A percentile compares a stretch with the other conserved stretches of the same genome.
These are phyloP conservation scores for Tuber brumale DNA, from an alignment of 495 filamentous ascomycete genomes.

Conservation along the genomic window DNA sequence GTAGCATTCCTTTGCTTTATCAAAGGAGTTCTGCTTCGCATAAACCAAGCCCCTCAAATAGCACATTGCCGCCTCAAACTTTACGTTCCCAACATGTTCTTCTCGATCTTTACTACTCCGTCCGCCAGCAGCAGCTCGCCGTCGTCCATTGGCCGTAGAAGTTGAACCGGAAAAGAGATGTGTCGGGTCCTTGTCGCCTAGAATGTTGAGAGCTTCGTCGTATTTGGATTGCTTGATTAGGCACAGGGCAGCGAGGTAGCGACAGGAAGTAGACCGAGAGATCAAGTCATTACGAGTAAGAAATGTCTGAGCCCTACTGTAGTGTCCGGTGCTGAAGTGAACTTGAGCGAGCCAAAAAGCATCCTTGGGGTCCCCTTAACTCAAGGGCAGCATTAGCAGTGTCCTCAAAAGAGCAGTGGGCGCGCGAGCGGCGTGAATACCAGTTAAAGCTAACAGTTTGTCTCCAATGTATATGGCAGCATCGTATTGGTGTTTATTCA, in stretches of 20 bases:
- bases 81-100: conserved; percentile 64
- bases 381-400: conserved; percentile 35
- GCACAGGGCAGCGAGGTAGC: conserved; percentile 88
- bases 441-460: conserved; percentile 88
- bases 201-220: conserved; percentile 76
- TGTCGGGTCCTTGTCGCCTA: conserved; percentile 86
- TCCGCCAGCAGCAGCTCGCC: conserved; percentile 47
- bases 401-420: background rate
- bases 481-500: conserved; percentile 90
- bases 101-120: conserved; percentile 52
- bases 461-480: conserved; percentile 94
- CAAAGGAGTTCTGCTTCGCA: conserved; percentile 95
- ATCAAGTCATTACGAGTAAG: conserved; percentile 80
- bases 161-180: conserved; percentile 64
- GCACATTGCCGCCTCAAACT: conserved; percentile 95
- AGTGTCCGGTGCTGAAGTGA: conserved; percentile 90
- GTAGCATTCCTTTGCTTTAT: conserved; percentile 95
- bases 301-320: conserved; percentile 77
- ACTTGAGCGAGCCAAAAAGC: conserved; percentile 92
- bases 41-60: conserved; percentile 89
- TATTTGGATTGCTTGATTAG: conserved; percentile 83
- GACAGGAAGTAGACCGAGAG: conserved; percentile 71
- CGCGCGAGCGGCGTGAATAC: conserved; percentile 49
- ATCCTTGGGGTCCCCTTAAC: conserved; percentile 74
- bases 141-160: conserved; percentile 31